Base-by-base conservation (phyloP, 352 stramenopile species). In the Discostella stelligera region DNA sequence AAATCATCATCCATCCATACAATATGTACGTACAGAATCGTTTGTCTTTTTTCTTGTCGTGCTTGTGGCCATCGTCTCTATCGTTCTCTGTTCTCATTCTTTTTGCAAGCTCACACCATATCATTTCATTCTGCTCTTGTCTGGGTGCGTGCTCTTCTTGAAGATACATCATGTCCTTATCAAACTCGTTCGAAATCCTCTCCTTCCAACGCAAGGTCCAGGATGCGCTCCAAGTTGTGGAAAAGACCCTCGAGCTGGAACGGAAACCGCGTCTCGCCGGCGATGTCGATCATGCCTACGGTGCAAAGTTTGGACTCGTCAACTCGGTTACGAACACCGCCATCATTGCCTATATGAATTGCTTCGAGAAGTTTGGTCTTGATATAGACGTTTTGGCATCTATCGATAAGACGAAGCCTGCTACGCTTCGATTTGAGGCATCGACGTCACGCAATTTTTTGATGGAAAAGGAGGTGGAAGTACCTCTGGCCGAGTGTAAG, bases 281-380 rank as follows among this genome's bases (percentile, higher is more conserved):
- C 30, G 79, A 89, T 23, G 74, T 89, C 1, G 79, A 90, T 37
- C 85, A 93, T 61, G 74, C 61, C 2, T 93, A 91, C 48, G 71
- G 67, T 27, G 79, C 85, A 50, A 93, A 93, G 74, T 93, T 83
- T 72, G 66, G 27, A 14, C 55, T 93, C 9, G 82, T 86, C n/a
- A 65, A 91, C 27, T 53, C 66, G 9, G 48, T 84, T n/a, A 84
- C 85, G 1, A 91, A 91, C 39, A 82, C 67, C 6, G 71, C 82
- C 1, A 79, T 93, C 4, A 83, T 85, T 21, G 69, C 84, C 7
- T 74, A 81, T 21, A 63, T 87, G 18, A 88, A 80, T 52, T 64
- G 67, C 10, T 64, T 91, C 39, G 77, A 91, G 23, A 66, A 70
- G 20, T 52, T 90, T 25, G 86, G 86, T 54, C 63, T 92, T n/a